Evolutionary conservation across 208 protist species (phyloP).

Genomic region (Leptomonas seymouri): DNA sequence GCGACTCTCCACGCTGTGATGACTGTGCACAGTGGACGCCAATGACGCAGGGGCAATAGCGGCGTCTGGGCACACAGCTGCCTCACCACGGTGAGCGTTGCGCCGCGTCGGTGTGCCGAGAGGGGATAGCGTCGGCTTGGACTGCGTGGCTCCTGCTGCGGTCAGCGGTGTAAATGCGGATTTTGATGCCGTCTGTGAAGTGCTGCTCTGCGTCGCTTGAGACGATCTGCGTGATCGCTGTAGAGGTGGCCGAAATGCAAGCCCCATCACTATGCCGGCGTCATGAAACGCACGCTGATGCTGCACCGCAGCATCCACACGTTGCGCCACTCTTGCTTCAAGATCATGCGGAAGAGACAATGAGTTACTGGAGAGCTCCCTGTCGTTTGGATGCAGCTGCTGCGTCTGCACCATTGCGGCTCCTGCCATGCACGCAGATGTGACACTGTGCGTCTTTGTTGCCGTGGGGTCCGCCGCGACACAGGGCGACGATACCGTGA

Average conservation of each 20-base stretch:
- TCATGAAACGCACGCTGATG: neutral
- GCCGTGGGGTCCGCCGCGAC: conserved; percentile 1
- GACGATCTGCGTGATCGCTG: neutral
- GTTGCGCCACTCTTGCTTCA: neutral
- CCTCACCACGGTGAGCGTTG: neutral
- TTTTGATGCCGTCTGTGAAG: neutral
- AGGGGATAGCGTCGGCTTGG: no score
- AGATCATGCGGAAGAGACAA: neutral
- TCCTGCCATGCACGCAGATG: neutral
- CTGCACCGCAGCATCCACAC: conserved; percentile 15
- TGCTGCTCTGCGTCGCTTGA: neutral
- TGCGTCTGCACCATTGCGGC: neutral
- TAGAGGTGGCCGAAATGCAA: neutral
- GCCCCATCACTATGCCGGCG: neutral
- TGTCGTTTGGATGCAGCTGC: neutral
- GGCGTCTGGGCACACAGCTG: neutral
- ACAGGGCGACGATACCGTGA: conserved; percentile 16
- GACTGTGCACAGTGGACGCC: conserved; percentile 17
- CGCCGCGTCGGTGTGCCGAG: conserved; percentile 1
- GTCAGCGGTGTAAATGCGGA: neutral
- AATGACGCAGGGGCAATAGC: conserved; percentile 4
- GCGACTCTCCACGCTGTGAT: conserved; percentile 25
- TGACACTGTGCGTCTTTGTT: neutral
- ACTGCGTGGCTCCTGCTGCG: neutral
- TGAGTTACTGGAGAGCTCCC: neutral